phyloP scores from a whole-genome alignment of 768 basidiomycete genomes.

The Podaxis pistillaris region DNA sequence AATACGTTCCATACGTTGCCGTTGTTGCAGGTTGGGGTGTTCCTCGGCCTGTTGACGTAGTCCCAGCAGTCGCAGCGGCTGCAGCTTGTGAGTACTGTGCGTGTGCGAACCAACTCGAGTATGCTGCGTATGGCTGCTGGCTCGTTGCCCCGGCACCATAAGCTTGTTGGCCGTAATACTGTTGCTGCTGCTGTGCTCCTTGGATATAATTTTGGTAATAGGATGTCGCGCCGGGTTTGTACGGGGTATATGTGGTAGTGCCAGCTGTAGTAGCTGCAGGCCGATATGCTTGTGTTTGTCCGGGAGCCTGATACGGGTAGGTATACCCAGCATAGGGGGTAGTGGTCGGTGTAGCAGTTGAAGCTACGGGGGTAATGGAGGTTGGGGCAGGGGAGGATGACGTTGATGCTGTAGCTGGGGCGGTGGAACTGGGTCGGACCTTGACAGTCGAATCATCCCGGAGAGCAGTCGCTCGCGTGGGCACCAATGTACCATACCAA shows the following conservation, averaged over 20 bases:
- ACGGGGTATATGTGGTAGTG: slow-evolving; percentile 31
- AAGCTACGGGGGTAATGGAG: slow-evolving; percentile 23
- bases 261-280: slow-evolving; percentile 19
- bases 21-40: slow-evolving; percentile 27
- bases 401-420: slow-evolving; percentile 30
- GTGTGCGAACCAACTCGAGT: slow-evolving; percentile 29
- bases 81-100: slow-evolving; percentile 27
- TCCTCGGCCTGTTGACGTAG: slow-evolving; percentile 26
- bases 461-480: slow-evolving; percentile 55
- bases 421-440: slow-evolving; percentile 38
- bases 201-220: slow-evolving; percentile 32
- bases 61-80: slow-evolving; percentile 21
- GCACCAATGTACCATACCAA: slow-evolving; percentile 74
- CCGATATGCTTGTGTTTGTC: slow-evolving; percentile 28
- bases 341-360: slow-evolving; percentile 24
- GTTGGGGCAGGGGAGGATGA: slow-evolving; percentile 22
- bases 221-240: slow-evolving; percentile 28
- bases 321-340: slow-evolving; percentile 34
- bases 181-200: slow-evolving; percentile 29
- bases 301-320: slow-evolving; percentile 31
- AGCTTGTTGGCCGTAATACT: slow-evolving; percentile 36
- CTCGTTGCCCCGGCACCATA: slow-evolving; percentile 28
- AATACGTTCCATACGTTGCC: slow-evolving; percentile 30
- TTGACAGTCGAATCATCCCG: slow-evolving; percentile 76
- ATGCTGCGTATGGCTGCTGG: slow-evolving; percentile 35